Evolutionary conservation across 2,329 filamentous ascomycete genomes (phyloP), one percentile per base, ranked within the genome.

Genomic region (Colletotrichum coccodes): DNA sequence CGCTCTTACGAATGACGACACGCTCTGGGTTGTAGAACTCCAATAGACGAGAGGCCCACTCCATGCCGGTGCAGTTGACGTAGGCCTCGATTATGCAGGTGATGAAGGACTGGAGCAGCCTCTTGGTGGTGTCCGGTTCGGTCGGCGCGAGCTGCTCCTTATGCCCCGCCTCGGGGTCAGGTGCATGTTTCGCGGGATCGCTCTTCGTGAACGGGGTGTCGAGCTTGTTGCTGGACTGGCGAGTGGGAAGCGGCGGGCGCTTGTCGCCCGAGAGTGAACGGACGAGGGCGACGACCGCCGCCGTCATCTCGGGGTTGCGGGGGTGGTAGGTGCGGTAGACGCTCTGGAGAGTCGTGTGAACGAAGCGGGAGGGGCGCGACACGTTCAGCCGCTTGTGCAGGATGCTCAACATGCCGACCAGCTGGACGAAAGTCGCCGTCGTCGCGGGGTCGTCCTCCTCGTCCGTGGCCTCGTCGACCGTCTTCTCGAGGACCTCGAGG

Each of bases 61-160:
- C 85, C 77, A 91, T 77, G 28, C 83, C 82, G 72, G 90, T 87
- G 7, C 80, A 82, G 72, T 90, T 89, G 70, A 93, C 86, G 72
- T 94, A 95, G 52, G 91, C 87, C 76, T 95, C 92, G 12, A 95
- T 80, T 21, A 95, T 81, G 75, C 93, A 92, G 0, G 92, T 94
- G n/a, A 94, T 85, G 77, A 96, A 95, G 1, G 91, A 90, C 75
- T 94, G 91, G 28, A 95, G 80, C 18, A 95, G 82, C 65, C 87
- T 89, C 40, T 84, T 83, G 74, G 91, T 88, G 70, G 94, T 82
- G 9, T 84, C 86, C 2, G 81, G 82, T 76, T 95, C 92, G 40
- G 85, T 83, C 6, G 85, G 84, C 52, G 85, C 84, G 42, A 81
- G 76, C 76, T 84, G 80, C 80, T 86, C 64, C 78, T 89, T 86